Conservation (phyloP, 2,329 filamentous ascomycete species). For the Penicillium sp. region DNA sequence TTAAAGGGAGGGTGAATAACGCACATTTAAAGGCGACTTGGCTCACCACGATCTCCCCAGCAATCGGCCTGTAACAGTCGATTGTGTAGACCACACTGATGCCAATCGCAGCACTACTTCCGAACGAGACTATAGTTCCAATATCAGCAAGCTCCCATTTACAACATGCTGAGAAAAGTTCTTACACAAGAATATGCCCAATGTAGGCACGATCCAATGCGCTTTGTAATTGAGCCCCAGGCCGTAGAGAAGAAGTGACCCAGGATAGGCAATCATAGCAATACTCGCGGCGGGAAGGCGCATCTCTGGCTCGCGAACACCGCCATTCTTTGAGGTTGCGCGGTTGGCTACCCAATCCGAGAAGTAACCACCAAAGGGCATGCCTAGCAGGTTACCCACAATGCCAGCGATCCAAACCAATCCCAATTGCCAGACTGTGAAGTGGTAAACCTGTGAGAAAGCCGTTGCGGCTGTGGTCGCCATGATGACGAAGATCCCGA, state of each 20-base stretch:
- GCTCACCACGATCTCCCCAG: constrained; percentile 10
- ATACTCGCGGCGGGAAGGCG: constrained; percentile 28
- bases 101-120: constrained; percentile 4
- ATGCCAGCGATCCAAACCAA: not conserved
- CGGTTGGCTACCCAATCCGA: constrained; percentile 37
- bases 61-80: constrained; percentile 8
- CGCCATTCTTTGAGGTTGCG: constrained; percentile 30
- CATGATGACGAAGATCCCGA: constrained; percentile 7
- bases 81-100: constrained; percentile 7
- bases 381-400: constrained; percentile 2
- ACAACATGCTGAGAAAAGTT: not conserved
- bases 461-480: constrained; percentile 4
- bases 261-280: constrained; percentile 29
- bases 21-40: constrained; percentile 11
- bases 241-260: constrained; percentile 37
- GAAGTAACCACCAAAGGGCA: constrained; percentile 46
- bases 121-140: constrained; percentile 2
- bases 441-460: constrained; percentile 1
- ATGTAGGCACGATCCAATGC: constrained; percentile 23
- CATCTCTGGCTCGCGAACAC: constrained; percentile 33
- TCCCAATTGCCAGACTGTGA: constrained; percentile 2
- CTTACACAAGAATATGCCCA: constrained; percentile 7
- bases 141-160: not conserved
- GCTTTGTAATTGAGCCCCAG: constrained; percentile 33
- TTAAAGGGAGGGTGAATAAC: not conserved